Percentiles rank a stretch among this genome's conserved stretches.
Conservation (phyloP, 768 basidiomycete genomes). For the Lentinula lateritia region DNA sequence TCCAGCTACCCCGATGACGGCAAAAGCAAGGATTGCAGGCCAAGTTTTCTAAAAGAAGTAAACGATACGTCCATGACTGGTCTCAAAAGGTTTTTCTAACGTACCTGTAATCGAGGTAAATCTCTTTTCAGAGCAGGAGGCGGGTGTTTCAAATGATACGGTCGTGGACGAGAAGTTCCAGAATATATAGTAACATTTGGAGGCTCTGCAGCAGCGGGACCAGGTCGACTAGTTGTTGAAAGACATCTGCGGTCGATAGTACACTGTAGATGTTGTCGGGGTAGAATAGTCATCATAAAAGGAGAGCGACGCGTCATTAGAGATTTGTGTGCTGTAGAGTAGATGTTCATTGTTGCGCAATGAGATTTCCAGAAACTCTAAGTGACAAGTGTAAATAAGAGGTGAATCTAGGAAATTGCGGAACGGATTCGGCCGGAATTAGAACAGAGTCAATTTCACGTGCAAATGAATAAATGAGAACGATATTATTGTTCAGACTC, state of each 20-base stretch:
- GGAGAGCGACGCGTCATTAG: background rate
- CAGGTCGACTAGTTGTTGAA: background rate
- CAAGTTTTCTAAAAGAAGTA: constrained; percentile 17
- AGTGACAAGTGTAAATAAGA: no score
- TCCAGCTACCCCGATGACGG: constrained; percentile 34
- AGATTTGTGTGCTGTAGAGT: background rate
- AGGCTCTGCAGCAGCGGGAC: background rate
- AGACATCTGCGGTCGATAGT: background rate
- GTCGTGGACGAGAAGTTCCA: constrained; percentile 3
- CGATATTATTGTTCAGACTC: no score
- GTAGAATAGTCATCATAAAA: background rate
- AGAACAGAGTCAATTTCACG: background rate
- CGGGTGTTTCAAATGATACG: constrained; percentile 4
- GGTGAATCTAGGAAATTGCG: background rate
- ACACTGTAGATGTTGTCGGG: background rate
- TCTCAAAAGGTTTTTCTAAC: background rate
- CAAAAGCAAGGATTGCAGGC: constrained; percentile 36
- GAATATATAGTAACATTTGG: background rate
- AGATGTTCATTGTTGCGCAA: background rate
- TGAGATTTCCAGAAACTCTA: no score
- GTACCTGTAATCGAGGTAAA: background rate
- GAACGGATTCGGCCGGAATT: background rate
- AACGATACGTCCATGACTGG: background rate
- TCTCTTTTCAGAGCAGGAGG: constrained; percentile 1
- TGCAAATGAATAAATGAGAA: background rate